These are phyloP conservation scores for Epipyxis sp. DNA, from an alignment of 108 stramenopile species.

Conservation along the genomic window DNA sequence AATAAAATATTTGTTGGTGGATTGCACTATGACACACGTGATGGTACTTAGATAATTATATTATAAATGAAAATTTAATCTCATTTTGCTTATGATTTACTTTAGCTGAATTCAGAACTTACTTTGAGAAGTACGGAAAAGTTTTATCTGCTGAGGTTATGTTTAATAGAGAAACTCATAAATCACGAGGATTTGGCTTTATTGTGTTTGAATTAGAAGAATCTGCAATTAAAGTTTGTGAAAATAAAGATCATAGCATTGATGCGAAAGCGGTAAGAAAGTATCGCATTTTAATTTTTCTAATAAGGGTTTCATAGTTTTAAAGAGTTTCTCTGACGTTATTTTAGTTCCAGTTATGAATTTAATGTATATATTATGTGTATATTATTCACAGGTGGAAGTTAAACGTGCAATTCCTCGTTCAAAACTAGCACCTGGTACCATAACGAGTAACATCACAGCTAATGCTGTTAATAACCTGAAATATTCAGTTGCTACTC, in stretches of 20 bases:
- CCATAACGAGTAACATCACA: background rate
- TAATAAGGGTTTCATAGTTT: too few relatives aligned
- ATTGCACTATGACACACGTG: constrained; percentile 53
- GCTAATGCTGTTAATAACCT: background rate
- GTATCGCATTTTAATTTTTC: too few relatives aligned
- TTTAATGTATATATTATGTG: background rate
- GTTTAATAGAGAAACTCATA: constrained; percentile 58
- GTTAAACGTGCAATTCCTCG: constrained; percentile 29
- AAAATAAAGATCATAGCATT: constrained; percentile 45
- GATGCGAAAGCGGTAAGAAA: constrained; percentile 52
- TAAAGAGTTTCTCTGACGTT: too few relatives aligned
- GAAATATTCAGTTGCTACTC: background rate
- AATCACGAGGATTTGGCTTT: constrained; percentile 56
- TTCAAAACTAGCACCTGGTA: constrained; percentile 15
- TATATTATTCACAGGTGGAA: constrained; percentile 19
- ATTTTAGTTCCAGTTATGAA: background rate
- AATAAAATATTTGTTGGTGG: constrained; percentile 56
- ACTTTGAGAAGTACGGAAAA: constrained; percentile 51
- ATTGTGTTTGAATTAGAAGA: constrained; percentile 49
- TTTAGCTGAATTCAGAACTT: constrained; percentile 41
- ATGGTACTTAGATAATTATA: constrained; percentile 30
- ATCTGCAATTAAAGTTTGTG: constrained; percentile 34
- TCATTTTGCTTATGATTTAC: background rate
- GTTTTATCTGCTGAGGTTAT: constrained; percentile 53
- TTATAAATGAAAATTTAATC: background rate